phyloP scores from a whole-genome alignment of 257 asterid species.

The Salvia rosmarinus region DNA sequence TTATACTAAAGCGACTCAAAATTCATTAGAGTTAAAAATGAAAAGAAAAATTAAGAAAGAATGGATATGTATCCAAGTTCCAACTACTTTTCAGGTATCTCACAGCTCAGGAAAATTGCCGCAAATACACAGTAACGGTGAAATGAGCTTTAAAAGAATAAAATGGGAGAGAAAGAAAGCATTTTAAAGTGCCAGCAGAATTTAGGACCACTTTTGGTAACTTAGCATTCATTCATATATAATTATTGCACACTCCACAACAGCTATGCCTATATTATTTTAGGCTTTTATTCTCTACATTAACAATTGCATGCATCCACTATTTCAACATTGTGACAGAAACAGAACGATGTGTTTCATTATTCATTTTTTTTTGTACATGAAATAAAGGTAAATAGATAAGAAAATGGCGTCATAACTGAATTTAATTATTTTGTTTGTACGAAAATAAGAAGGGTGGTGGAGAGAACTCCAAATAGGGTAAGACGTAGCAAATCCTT shows the following conservation, averaged over 20 bases:
- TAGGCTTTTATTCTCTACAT: not conserved
- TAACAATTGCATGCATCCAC: not conserved
- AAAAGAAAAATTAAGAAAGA: not conserved
- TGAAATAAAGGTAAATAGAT: no score
- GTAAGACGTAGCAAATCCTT: slow-evolving; percentile 1
- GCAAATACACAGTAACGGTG: not conserved
- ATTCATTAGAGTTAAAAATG: not conserved
- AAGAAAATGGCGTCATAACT: not conserved
- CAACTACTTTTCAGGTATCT: not conserved
- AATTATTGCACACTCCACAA: slow-evolving; percentile 25
- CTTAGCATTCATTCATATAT: slow-evolving; percentile 24
- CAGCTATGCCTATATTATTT: slow-evolving; percentile 5
- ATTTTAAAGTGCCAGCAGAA: slow-evolving; percentile 17
- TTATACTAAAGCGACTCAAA: not conserved
- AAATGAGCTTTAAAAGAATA: slow-evolving; percentile 1
- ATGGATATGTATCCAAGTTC: not conserved
- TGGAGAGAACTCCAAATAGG: not conserved
- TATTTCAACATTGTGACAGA: no score
- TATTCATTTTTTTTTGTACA: no score
- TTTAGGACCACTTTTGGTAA: slow-evolving; percentile 32
- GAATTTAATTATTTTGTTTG: not conserved
- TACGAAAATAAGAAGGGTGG: not conserved
- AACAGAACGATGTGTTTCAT: no score
- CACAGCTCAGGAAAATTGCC: not conserved
- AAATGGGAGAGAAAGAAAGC: not conserved